phyloP scores from a whole-genome alignment of 2,329 filamentous ascomycete species.

The Colletotrichum sojae region DNA sequence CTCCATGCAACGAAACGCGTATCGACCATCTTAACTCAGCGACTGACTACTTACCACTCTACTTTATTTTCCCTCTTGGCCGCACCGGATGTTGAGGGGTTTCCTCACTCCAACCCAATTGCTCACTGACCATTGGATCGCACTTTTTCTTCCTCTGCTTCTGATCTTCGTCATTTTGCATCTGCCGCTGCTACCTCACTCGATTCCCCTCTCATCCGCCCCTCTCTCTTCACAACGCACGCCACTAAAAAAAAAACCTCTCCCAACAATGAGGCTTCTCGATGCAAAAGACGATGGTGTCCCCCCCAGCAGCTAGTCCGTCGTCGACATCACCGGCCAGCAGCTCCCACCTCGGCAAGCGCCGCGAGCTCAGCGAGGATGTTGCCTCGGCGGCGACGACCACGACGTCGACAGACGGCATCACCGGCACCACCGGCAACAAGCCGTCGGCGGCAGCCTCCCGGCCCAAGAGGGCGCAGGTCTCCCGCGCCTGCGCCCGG shows the following conservation, averaged over 20 bases:
- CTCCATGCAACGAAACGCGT: slow-evolving; percentile 10
- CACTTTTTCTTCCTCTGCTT: background rate
- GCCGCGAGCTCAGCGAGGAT: slow-evolving; percentile 27
- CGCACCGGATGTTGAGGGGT: slow-evolving; percentile 2
- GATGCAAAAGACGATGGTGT: slow-evolving; percentile 39
- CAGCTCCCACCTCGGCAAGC: slow-evolving; percentile 39
- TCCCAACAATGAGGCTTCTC: slow-evolving; percentile 34
- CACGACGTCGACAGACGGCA: slow-evolving; percentile 8
- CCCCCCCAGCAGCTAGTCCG: slow-evolving; percentile 39
- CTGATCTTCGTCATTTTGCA: background rate
- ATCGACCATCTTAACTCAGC: background rate
- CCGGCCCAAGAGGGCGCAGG: slow-evolving; percentile 49
- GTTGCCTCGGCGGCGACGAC: background rate
- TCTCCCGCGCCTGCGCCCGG: slow-evolving; percentile 59
- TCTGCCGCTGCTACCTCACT: too few species aligned
- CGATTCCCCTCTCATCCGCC: background rate
- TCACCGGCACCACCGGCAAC: slow-evolving; percentile 4
- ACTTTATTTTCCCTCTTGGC: background rate
- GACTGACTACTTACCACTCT: too few species aligned
- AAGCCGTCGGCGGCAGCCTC: slow-evolving; percentile 28
- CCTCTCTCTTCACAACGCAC: background rate
- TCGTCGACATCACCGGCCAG: slow-evolving; percentile 36
- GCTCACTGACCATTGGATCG: slow-evolving; percentile 1
- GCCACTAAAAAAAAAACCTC: background rate
- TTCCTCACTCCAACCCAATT: slow-evolving; percentile 18